A percentile compares a stretch with the other conserved stretches of the same genome.
These are phyloP conservation scores for Fraxinus platypoda DNA, from an alignment of 305 asterid species.

Conservation along the genomic window DNA sequence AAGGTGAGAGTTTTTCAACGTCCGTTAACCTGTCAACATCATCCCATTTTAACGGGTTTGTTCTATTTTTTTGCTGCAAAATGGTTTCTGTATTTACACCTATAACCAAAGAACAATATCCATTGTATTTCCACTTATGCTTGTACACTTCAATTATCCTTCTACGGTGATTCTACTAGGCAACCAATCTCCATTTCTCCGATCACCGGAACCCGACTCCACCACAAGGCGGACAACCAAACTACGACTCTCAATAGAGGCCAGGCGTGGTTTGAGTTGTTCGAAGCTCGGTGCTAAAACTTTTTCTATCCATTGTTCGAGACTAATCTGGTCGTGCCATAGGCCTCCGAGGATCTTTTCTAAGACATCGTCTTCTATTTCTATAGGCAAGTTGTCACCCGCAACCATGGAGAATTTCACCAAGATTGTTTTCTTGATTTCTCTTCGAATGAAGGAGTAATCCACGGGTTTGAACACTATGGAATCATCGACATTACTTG, in stretches of 20 bases:
- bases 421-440: conserved; percentile 71
- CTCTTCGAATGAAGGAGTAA: conserved; percentile 47
- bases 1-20: conserved; percentile 35
- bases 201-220: conserved; percentile 41
- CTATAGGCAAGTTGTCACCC: conserved; percentile 52
- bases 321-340: conserved; percentile 67
- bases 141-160: conserved; percentile 2
- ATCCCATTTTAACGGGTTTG: conserved; percentile 36
- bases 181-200: conserved; percentile 56
- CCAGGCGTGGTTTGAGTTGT: conserved; percentile 39
- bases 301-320: conserved; percentile 69
- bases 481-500: conserved; percentile 56
- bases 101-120: conserved; percentile 29
- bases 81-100: conserved; percentile 49
- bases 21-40: conserved; percentile 52
- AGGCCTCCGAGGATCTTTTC: conserved; percentile 77
- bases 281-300: conserved; percentile 64
- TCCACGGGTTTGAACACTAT: conserved; percentile 72
- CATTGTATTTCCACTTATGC: neutral
- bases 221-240: conserved; percentile 55
- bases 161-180: conserved; percentile 63
- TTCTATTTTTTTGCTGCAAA: neutral
- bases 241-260: conserved; percentile 29
- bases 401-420: conserved; percentile 51
- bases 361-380: conserved; percentile 61